Conservation (phyloP, 345 rosid genomes). For the Pistacia atlantica region DNA sequence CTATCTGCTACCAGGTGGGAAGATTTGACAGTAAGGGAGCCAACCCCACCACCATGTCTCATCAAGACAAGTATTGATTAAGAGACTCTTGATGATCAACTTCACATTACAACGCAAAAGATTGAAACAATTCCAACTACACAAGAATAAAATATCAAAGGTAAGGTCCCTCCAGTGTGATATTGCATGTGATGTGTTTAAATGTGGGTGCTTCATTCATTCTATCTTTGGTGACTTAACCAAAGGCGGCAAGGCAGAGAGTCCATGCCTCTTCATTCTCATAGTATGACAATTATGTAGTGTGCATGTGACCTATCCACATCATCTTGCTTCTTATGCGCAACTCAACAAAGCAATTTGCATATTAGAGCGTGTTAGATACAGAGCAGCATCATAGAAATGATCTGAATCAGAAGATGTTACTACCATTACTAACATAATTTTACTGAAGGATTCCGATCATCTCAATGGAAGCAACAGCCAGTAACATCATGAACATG, state of each 20-base stretch:
- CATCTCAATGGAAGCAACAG: not conserved
- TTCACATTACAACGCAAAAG: too few relatives aligned
- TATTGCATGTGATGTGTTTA: slow-evolving; percentile 33
- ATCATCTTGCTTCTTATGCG: not conserved
- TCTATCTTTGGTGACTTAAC: not conserved
- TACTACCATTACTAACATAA: not conserved
- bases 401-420: not conserved
- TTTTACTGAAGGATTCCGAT: not conserved
- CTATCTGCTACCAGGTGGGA: not conserved
- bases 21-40: not conserved
- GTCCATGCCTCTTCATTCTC: not conserved
- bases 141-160: not conserved
- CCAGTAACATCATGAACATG: not conserved
- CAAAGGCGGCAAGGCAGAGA: not conserved
- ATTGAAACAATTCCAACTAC: not conserved
- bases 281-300: not conserved
- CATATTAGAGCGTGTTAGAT: too few relatives aligned
- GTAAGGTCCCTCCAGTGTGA: not conserved
- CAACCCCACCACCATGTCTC: not conserved
- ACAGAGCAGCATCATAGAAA: not conserved
- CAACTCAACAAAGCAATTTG: too few relatives aligned
- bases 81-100: too few relatives aligned
- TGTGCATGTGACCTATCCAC: slow-evolving; percentile 10
- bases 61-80: too few relatives aligned
- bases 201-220: not conserved